These are phyloP conservation scores for Ustilago nuda DNA, from an alignment of 1,284 basidiomycete genomes.

Conservation along the genomic window DNA sequence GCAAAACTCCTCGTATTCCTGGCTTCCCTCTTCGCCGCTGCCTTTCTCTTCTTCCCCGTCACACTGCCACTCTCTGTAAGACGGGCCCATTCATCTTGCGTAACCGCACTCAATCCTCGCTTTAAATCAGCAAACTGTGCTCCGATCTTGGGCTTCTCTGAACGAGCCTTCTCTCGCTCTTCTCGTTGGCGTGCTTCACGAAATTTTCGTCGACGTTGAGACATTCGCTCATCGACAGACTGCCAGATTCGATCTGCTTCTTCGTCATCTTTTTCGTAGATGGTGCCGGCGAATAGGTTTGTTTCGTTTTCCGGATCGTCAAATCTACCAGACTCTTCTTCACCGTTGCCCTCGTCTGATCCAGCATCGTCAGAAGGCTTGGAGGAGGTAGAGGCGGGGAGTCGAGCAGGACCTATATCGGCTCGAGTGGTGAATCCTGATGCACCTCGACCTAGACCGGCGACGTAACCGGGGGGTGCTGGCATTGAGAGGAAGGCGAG, in stretches of 20 bases:
- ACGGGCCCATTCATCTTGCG: conserved; percentile 90
- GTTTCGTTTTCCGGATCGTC: conserved; percentile 98
- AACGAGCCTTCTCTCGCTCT: conserved; percentile 79
- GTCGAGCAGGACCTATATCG: conserved; percentile 96
- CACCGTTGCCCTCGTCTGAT: conserved; percentile 27
- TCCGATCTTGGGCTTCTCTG: conserved; percentile 87
- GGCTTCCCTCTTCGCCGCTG: conserved; percentile 76
- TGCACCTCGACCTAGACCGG: conserved; percentile 73
- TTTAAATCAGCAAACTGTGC: conserved; percentile 96
- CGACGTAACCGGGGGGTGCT: conserved; percentile 67
- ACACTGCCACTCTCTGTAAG: conserved; percentile 97
- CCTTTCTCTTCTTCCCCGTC: conserved; percentile 88
- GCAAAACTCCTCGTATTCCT: conserved; percentile 78
- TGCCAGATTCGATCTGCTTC: conserved; percentile 97
- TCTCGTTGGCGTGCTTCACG: conserved; percentile 82
- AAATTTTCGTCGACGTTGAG: conserved; percentile 82
- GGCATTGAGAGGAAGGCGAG: conserved; percentile 64
- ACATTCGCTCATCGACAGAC: conserved; percentile 87
- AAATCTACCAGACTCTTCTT: conserved; percentile 87
- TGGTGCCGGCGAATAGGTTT: conserved; percentile 92
- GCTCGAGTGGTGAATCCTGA: conserved; percentile 98
- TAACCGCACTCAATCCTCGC: conserved; percentile 84
- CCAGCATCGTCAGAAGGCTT: conserved; percentile 4
- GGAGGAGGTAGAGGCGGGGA: conserved; percentile 74
- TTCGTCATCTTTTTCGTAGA: conserved; percentile 97